These are phyloP conservation scores for Cerioporus squamosus DNA, from an alignment of 1,284 basidiomycete genomes.

Conservation along the genomic window DNA sequence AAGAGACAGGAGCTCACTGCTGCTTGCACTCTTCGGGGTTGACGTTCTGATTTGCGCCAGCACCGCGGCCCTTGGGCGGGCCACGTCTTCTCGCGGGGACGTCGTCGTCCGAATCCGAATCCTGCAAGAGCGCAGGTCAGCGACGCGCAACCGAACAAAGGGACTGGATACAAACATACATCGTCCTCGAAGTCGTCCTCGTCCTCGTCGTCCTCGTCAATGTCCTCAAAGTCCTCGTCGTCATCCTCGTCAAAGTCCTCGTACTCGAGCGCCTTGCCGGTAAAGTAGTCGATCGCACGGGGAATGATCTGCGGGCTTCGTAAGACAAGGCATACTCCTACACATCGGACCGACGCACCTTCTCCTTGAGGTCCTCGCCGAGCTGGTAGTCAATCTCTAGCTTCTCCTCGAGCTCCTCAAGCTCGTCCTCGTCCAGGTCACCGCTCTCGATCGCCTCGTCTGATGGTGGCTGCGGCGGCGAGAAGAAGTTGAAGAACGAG, in stretches of 20 bases:
- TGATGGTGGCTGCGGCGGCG: constrained; percentile 78
- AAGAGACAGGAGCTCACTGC: constrained; percentile 61
- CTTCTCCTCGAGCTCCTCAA: constrained; percentile 90
- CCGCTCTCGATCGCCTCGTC: constrained; percentile 76
- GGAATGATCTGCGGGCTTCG: constrained; percentile 84
- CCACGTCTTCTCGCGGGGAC: constrained; percentile 58
- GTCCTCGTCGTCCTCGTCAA: constrained; percentile 59
- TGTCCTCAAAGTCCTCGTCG: constrained; percentile 64
- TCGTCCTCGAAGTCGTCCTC: constrained; percentile 58
- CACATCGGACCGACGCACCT: constrained; percentile 49
- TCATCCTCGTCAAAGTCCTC: constrained; percentile 75
- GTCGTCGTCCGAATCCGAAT: constrained; percentile 67
- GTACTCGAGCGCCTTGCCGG: constrained; percentile 93
- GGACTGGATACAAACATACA: constrained; percentile 40
- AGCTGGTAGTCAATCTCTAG: constrained; percentile 98
- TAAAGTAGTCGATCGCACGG: constrained; percentile 94
- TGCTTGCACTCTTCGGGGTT: constrained; percentile 88
- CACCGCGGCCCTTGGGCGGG: constrained; percentile 57
- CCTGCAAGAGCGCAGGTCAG: constrained; percentile 40
- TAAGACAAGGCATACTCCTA: neutral
- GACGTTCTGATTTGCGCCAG: constrained; percentile 46
- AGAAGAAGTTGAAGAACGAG: constrained; percentile 99
- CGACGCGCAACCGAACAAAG: constrained; percentile 10
- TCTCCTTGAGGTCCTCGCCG: constrained; percentile 98
- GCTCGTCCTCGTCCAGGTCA: constrained; percentile 83